These are phyloP conservation scores for Decorospora gaudefroyi DNA, from an alignment of 2,329 filamentous ascomycete genomes.

Conservation along the genomic window DNA sequence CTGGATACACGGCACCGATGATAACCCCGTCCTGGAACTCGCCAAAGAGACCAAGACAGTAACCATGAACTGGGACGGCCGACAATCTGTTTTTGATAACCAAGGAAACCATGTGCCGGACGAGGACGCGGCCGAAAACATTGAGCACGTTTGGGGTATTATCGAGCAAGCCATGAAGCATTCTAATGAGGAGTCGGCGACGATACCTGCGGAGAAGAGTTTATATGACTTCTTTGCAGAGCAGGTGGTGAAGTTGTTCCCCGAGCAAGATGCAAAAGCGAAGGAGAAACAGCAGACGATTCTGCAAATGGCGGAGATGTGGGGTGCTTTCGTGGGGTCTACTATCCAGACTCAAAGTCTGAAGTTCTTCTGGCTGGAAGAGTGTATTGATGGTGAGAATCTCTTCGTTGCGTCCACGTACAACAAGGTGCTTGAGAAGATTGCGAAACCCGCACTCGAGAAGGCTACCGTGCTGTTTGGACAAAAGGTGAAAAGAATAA, in stretches of 20 bases:
- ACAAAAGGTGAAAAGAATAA: conserved; percentile 53
- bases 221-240: conserved; percentile 62
- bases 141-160: conserved; percentile 67
- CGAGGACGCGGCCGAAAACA: conserved; percentile 45
- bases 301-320: conserved; percentile 64
- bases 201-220: conserved; percentile 59
- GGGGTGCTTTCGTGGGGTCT: conserved; percentile 73
- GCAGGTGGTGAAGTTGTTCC: conserved; percentile 52
- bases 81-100: conserved; percentile 62
- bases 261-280: conserved; percentile 44
- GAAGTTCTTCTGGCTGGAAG: conserved; percentile 78
- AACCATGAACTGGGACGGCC: conserved; percentile 59
- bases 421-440: conserved; percentile 60
- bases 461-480: conserved; percentile 59
- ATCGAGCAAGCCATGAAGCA: conserved; percentile 69
- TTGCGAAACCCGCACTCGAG: conserved; percentile 63
- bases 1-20: conserved; percentile 75
- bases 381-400: conserved; percentile 74
- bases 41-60: conserved; percentile 64
- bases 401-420: conserved; percentile 67
- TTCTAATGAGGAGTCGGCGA: conserved; percentile 61
- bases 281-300: conserved; percentile 55
- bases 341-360: conserved; percentile 68
- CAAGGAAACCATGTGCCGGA: conserved; percentile 57
- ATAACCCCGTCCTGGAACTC: conserved; percentile 71